Percentiles rank a stretch among this genome's conserved stretches.
Conservation (phyloP, 352 stramenopile species). For the Blastocystis sp. region DNA sequence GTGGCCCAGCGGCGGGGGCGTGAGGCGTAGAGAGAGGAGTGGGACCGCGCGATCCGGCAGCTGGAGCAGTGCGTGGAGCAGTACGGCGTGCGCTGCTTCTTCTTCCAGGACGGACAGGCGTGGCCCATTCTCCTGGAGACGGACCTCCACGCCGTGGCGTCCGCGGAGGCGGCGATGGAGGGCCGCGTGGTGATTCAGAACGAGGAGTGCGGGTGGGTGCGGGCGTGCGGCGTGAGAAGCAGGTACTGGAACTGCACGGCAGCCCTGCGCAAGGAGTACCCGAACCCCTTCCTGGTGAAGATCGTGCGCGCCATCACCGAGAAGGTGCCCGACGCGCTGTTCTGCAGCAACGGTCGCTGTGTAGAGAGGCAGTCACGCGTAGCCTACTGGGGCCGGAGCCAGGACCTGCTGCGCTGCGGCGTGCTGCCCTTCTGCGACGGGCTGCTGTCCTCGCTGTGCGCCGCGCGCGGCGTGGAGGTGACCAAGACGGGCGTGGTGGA, state of each 20-base stretch:
- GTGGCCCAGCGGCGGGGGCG: background rate
- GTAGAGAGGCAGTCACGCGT: background rate
- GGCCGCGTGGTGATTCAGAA: slow-evolving; percentile 8
- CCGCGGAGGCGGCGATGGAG: background rate
- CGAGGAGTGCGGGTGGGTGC: slow-evolving; percentile 51
- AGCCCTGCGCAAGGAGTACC: slow-evolving; percentile 12
- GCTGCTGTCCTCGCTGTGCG: slow-evolving; percentile 13
- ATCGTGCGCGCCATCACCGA: slow-evolving; percentile 35
- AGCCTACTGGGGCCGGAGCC: slow-evolving; percentile 42
- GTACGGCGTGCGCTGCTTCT: slow-evolving; percentile 35
- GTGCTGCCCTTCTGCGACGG: slow-evolving; percentile 42
- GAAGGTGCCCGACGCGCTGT: background rate
- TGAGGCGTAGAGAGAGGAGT: slow-evolving; percentile 41
- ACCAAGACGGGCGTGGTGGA: slow-evolving; percentile 40
- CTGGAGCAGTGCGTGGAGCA: slow-evolving; percentile 27
- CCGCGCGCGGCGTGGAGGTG: slow-evolving; percentile 6
- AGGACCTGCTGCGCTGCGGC: slow-evolving; percentile 32
- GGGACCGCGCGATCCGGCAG: slow-evolving; percentile 15
- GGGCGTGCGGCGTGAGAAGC: background rate
- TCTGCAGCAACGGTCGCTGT: slow-evolving; percentile 24
- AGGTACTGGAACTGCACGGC: slow-evolving; percentile 47
- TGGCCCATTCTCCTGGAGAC: slow-evolving; percentile 54
- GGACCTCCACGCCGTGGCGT: background rate
- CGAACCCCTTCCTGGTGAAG: slow-evolving; percentile 64
- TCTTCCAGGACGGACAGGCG: slow-evolving; percentile 56